phyloP scores from a whole-genome alignment of 2,329 filamentous ascomycete genomes.

The Dendryphion nanum region DNA sequence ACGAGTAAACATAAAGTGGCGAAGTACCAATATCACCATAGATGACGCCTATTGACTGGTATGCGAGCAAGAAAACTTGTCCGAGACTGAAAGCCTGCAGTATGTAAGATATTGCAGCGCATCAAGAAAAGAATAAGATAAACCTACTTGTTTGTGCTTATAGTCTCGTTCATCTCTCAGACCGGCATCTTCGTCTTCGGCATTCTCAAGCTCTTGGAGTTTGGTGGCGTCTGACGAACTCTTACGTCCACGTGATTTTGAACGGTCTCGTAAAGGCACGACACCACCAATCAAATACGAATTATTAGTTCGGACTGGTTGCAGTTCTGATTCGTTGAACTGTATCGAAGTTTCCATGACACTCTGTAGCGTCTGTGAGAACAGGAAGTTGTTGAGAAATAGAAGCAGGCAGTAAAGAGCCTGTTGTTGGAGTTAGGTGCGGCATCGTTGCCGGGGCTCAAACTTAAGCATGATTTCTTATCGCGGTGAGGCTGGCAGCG shows the following conservation, averaged over 20 bases:
- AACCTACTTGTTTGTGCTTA: conserved; percentile 28
- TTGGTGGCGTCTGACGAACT: conserved; percentile 65
- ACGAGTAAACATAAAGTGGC: conserved; percentile 70
- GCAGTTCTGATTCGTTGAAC: conserved; percentile 13
- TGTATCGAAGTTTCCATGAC: conserved; percentile 25
- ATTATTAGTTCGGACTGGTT: conserved; percentile 9
- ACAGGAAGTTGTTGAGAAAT: background rate
- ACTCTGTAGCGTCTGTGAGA: background rate
- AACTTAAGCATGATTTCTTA: background rate
- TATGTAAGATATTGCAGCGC: conserved; percentile 8
- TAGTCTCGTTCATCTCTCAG: conserved; percentile 29
- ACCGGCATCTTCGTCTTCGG: conserved; percentile 24
- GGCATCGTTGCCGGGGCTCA: conserved; percentile 7
- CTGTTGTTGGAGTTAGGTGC: conserved; percentile 5
- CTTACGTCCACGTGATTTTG: conserved; percentile 15
- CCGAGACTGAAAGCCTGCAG: conserved; percentile 25
- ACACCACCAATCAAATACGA: conserved; percentile 20
- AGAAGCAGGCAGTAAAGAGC: background rate
- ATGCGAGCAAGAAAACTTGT: conserved; percentile 44
- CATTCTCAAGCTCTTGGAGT: conserved; percentile 56
- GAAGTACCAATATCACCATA: conserved; percentile 68
- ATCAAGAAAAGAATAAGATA: background rate
- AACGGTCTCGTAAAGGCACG: conserved; percentile 19
- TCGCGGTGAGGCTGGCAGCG: conserved; percentile 12
- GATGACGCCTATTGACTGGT: conserved; percentile 65